Conservation (phyloP, 2,329 filamentous ascomycete genomes). For the Fusarium siculi region DNA sequence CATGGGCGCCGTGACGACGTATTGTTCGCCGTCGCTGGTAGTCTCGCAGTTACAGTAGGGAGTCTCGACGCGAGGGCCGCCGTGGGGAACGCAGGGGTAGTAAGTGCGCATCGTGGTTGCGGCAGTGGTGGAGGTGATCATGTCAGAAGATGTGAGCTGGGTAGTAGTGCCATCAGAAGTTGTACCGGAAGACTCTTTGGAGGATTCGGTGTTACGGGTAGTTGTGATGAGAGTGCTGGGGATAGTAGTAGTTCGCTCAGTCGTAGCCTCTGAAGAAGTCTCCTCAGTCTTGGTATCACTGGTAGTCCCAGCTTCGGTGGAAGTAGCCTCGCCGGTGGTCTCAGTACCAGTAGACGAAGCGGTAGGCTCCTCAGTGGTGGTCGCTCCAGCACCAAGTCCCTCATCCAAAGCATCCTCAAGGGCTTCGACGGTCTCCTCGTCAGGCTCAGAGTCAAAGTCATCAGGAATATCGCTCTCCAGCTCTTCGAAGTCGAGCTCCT, state of each 20-base stretch:
- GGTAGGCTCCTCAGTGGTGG: not conserved
- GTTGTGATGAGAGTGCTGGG: slow-evolving; percentile 12
- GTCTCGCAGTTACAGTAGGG: slow-evolving; percentile 15
- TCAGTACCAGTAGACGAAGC: not conserved
- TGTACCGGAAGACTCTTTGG: not conserved
- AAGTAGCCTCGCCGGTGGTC: not conserved
- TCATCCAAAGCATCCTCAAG: not conserved
- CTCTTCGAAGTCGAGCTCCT: not conserved
- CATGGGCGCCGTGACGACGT: not conserved
- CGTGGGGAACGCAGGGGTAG: not conserved
- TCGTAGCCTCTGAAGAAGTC: not conserved
- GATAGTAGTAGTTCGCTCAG: not conserved
- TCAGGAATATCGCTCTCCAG: not conserved
- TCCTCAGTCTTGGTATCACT: not conserved
- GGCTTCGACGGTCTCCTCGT: not conserved
- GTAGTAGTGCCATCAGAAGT: not conserved
- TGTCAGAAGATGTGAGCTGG: not conserved
- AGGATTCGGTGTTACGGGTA: slow-evolving; percentile 2
- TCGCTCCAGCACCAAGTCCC: not conserved
- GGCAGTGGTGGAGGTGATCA: not conserved
- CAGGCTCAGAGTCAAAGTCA: not conserved
- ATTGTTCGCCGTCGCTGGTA: not conserved
- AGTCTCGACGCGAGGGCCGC: not conserved
- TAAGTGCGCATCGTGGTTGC: not conserved
- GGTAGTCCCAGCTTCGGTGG: not conserved